phyloP scores from a whole-genome alignment of 2,329 filamentous ascomycete genomes.

The Colletotrichum musicola region DNA sequence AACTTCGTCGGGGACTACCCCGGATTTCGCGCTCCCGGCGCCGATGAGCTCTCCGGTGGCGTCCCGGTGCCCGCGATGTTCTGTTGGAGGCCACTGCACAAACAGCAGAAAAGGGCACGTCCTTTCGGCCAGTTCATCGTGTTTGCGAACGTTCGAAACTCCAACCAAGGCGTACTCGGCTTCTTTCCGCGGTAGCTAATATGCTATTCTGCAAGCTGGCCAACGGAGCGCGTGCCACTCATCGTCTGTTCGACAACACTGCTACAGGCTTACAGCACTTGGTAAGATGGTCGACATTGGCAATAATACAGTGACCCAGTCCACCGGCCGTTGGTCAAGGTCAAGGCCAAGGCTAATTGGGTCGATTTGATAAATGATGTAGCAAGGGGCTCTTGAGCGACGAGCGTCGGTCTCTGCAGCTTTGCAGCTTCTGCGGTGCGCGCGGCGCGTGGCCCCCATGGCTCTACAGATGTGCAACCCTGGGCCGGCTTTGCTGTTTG shows the following conservation, averaged over 20 bases:
- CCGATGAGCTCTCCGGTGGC: background rate
- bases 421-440: conserved; percentile 18
- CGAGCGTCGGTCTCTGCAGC: conserved; percentile 4
- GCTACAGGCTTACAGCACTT: too few relatives aligned
- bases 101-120: too few relatives aligned
- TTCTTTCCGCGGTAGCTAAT: too few relatives aligned
- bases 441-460: background rate
- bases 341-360: background rate
- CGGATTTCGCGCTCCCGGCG: background rate
- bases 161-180: too few relatives aligned
- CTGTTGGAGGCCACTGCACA: too few relatives aligned
- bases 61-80: background rate
- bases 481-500: conserved; percentile 10
- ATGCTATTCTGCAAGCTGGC: too few relatives aligned
- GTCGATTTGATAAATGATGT: background rate
- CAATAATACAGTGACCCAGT: background rate
- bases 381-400: background rate
- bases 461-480: background rate
- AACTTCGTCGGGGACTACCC: background rate
- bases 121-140: too few relatives aligned
- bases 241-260: too few relatives aligned
- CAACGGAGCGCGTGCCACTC: too few relatives aligned
- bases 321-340: background rate
- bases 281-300: background rate
- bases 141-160: too few relatives aligned